Evolutionary conservation across 225 moss, liverwort and hornwort species (phyloP).

Genomic region (Marchantia paleacea): DNA sequence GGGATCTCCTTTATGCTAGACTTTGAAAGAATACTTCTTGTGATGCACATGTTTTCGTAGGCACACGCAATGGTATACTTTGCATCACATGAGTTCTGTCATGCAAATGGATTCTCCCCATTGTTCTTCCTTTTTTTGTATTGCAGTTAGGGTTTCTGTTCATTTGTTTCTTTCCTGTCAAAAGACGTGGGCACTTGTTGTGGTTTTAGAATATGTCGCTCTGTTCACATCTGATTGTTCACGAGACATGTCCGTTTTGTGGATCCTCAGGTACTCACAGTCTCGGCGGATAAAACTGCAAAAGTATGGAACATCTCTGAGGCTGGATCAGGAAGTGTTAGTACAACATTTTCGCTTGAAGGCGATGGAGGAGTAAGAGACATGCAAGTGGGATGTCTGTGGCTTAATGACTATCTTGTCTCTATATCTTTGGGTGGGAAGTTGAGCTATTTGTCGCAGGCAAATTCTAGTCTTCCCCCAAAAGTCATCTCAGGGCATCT

Average conservation of each 20-base stretch:
- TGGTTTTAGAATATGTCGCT: neutral
- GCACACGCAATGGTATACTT: too few relatives aligned
- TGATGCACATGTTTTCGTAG: too few relatives aligned
- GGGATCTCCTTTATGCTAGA: too few relatives aligned
- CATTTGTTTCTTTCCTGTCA: too few relatives aligned
- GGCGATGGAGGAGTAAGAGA: slow-evolving; percentile 68
- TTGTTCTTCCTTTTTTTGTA: too few relatives aligned
- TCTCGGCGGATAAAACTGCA: slow-evolving; percentile 94
- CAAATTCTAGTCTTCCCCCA: slow-evolving; percentile 41
- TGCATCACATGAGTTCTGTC: too few relatives aligned
- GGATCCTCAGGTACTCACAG: slow-evolving; percentile 69
- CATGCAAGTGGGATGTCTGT: slow-evolving; percentile 99
- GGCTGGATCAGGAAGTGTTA: slow-evolving; percentile 58
- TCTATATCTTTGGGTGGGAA: slow-evolving; percentile 80
- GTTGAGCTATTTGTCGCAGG: slow-evolving; percentile 64
- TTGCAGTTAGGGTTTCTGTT: too few relatives aligned
- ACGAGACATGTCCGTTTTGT: neutral
- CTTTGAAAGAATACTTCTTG: too few relatives aligned
- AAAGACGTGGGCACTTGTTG: too few relatives aligned
- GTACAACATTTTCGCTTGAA: slow-evolving; percentile 56
- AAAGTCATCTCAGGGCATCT: slow-evolving; percentile 74
- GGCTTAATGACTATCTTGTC: slow-evolving; percentile 79
- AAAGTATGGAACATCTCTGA: slow-evolving; percentile 86
- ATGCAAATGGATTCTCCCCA: too few relatives aligned
- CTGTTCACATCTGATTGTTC: neutral